Evolutionary conservation across 371 early-diverging fungal species (phyloP).

Genomic region (Parasitella parasitica): DNA sequence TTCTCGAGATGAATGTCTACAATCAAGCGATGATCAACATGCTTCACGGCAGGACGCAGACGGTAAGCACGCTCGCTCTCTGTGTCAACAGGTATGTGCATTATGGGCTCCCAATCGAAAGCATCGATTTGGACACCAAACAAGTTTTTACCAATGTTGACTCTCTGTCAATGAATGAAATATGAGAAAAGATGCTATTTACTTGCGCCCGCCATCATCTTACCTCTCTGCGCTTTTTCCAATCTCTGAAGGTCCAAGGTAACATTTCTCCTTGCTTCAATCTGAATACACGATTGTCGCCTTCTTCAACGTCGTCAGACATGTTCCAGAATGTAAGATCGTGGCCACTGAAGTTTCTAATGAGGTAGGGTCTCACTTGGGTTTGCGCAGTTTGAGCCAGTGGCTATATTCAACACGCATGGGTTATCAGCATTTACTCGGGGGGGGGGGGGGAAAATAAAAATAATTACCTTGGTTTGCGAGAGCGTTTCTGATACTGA

Average conservation of each 20-base stretch:
- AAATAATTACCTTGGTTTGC: constrained; percentile 20
- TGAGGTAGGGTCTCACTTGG: constrained; percentile 63
- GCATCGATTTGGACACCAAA: constrained; percentile 72
- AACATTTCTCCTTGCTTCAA: constrained; percentile 58
- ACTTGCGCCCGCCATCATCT: too few relatives aligned
- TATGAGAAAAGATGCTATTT: too few relatives aligned
- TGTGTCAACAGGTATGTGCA: constrained; percentile 69
- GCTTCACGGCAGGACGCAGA: constrained; percentile 62
- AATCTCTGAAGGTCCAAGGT: constrained; percentile 84
- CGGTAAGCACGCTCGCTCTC: constrained; percentile 68
- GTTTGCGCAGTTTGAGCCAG: constrained; percentile 35
- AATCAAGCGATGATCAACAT: constrained; percentile 66
- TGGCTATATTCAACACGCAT: constrained; percentile 10
- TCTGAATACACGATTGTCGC: constrained; percentile 44
- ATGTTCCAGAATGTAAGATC: constrained; percentile 79
- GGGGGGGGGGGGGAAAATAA: too few relatives aligned
- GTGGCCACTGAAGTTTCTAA: constrained; percentile 78
- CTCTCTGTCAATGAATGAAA: constrained; percentile 1
- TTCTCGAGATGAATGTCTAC: constrained; percentile 73
- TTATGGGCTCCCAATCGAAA: constrained; percentile 71
- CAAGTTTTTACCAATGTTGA: constrained; percentile 48
- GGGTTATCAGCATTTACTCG: not conserved
- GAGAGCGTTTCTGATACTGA: constrained; percentile 38
- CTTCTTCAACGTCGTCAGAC: constrained; percentile 31
- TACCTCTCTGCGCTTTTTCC: constrained; percentile 75